A percentile compares a stretch with the other conserved stretches of the same genome.
Conservation (phyloP, 371 early-diverging fungal species). For the Rhizopus delemar region DNA sequence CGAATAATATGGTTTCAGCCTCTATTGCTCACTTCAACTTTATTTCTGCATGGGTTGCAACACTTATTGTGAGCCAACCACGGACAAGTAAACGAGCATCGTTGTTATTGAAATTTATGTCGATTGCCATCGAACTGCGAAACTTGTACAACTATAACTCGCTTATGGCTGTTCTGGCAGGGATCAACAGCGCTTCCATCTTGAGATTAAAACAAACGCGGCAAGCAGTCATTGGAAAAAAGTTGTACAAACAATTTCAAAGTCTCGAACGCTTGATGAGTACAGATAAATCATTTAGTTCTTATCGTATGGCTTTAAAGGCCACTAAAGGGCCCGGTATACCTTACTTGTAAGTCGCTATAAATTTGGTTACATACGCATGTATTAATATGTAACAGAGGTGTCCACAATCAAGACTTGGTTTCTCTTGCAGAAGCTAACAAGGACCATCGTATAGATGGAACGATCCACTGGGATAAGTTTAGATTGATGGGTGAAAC, state of each 20-base stretch:
- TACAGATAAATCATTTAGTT: constrained; percentile 60
- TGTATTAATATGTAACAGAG: constrained; percentile 28
- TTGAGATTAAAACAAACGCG: constrained; percentile 64
- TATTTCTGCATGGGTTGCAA: constrained; percentile 68
- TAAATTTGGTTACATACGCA: background rate
- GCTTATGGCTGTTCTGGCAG: constrained; percentile 72
- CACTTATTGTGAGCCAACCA: constrained; percentile 62
- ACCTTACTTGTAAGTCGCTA: constrained; percentile 54
- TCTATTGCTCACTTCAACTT: constrained; percentile 64
- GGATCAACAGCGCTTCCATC: constrained; percentile 69
- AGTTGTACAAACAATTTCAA: constrained; percentile 56
- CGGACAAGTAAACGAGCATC: constrained; percentile 60
- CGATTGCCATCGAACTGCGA: constrained; percentile 61
- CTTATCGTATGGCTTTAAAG: constrained; percentile 64
- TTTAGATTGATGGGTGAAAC: constrained; percentile 61
- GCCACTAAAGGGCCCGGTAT: constrained; percentile 57
- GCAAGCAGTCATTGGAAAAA: constrained; percentile 49
- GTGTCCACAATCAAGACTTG: constrained; percentile 60
- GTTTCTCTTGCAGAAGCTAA: constrained; percentile 62
- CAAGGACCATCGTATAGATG: constrained; percentile 56
- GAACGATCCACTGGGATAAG: constrained; percentile 65
- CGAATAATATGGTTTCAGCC: constrained; percentile 40
- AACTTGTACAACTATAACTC: constrained; percentile 70
- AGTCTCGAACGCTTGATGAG: constrained; percentile 69
- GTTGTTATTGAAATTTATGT: constrained; percentile 65